These are phyloP conservation scores for Ophiosphaerella herpotricha DNA, from an alignment of 2,329 filamentous ascomycete genomes.

Conservation along the genomic window DNA sequence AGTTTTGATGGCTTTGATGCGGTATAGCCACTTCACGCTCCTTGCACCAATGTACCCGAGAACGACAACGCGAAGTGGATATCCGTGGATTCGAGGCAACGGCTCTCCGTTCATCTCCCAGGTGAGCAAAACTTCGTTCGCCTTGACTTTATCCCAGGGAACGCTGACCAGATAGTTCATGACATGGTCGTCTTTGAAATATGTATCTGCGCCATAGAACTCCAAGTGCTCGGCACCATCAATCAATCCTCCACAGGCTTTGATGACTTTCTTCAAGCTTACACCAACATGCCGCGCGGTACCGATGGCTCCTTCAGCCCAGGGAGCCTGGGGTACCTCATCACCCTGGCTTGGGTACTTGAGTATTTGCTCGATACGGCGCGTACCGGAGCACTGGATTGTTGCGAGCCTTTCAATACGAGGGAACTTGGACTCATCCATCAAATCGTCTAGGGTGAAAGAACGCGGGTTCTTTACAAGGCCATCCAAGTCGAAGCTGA, in stretches of 20 bases:
- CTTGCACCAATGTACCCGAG: slow-evolving; percentile 70
- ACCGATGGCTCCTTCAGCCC: slow-evolving; percentile 65
- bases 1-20: slow-evolving; percentile 63
- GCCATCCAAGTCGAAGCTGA: slow-evolving; percentile 61
- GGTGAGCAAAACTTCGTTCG: slow-evolving; percentile 67
- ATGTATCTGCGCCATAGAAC: slow-evolving; percentile 72
- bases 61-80: slow-evolving; percentile 65
- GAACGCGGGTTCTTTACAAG: slow-evolving; percentile 63
- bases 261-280: slow-evolving; percentile 71
- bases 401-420: slow-evolving; percentile 62
- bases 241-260: slow-evolving; percentile 67
- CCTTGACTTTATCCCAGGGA: slow-evolving; percentile 69
- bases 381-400: slow-evolving; percentile 70
- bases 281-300: slow-evolving; percentile 68
- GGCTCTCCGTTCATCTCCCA: slow-evolving; percentile 74
- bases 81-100: slow-evolving; percentile 69
- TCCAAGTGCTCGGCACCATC: slow-evolving; percentile 66
- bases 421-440: slow-evolving; percentile 64
- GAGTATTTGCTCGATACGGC: slow-evolving; percentile 70
- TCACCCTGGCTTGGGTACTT: slow-evolving; percentile 72
- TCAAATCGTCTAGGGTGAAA: slow-evolving; percentile 64
- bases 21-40: slow-evolving; percentile 67
- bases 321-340: slow-evolving; percentile 54
- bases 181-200: slow-evolving; percentile 69
- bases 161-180: slow-evolving; percentile 72